Evolutionary conservation across 768 basidiomycete genomes (phyloP), one percentile per base, ranked within the genome.

Genomic region (Trametopsis cervina): DNA sequence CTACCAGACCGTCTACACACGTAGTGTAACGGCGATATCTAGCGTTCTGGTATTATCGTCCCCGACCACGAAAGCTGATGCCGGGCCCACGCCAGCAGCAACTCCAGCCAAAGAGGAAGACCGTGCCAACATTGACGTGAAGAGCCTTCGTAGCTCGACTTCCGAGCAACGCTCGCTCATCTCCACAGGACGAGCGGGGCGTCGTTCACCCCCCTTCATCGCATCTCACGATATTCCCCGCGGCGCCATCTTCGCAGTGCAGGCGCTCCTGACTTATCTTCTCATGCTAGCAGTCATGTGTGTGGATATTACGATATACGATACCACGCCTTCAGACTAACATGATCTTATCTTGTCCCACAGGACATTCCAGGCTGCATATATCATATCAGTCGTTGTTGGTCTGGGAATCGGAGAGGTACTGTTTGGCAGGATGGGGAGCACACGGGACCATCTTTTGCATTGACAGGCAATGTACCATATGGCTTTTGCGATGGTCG

Each of bases 281-380:
- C 74, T 94, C 48, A 94, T 95, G 91, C 63, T 91, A 60, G 79
- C 77, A 7, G 73, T 88, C 57, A 90, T 91, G 88, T 89, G 64
- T 65, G 82, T 63, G 1, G 24, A 18, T 25, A 23, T 21, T 21
- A 47, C 22, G n/a, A 15, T 36, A 11, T 5, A 2, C 12, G 22
- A 36, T 40, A 4, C 26, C 4, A 21, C 22, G 17, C 35, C n/a
- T 35, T 57, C 25, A 36, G 33, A 26, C 58, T 54, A 59, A 20
- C 40, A 20, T 44, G 33, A 29, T 49, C 38, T 52, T 50, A n/a
- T 64, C 49, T 54, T 29, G 44, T 45, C 27, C 39, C 53, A 46
- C 59, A 94, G 90, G 92, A 86, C 86, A 4, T 93, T 86, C 66
- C 81, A 91, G 55, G 83, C 75, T 4, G 83, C 78, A 22, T 94